These are phyloP conservation scores for Pseudocohnilembus persalinus DNA, from an alignment of 169 alveolate genomes.

Conservation along the genomic window DNA sequence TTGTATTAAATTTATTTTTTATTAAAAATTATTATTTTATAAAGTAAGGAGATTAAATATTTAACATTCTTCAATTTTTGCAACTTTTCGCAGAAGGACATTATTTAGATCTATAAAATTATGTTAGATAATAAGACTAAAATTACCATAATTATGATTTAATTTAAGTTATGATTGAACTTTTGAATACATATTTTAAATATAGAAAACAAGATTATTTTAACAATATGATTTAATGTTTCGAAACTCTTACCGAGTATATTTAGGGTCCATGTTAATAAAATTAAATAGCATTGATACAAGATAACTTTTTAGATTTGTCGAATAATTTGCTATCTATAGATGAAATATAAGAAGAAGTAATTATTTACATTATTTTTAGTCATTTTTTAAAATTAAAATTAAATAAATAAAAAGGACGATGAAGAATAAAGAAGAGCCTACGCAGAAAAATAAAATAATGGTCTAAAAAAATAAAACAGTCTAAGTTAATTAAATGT, in stretches of 20 bases:
- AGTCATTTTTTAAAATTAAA: background rate
- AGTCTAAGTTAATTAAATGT: too few species aligned
- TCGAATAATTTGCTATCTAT: conserved; percentile 33
- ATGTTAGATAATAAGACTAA: conserved; percentile 66
- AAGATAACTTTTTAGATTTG: conserved; percentile 47
- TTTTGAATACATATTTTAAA: conserved; percentile 23
- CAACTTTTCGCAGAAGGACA: conserved; percentile 82
- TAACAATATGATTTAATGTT: conserved; percentile 41
- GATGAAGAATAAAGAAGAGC: conserved; percentile 1
- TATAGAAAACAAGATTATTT: conserved; percentile 28
- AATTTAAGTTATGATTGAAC: conserved; percentile 39
- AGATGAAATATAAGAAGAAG: conserved; percentile 47
- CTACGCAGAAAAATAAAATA: background rate
- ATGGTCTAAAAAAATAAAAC: too few species aligned
- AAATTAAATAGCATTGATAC: conserved; percentile 74
- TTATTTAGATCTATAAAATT: conserved; percentile 65
- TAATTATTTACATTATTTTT: conserved; percentile 6
- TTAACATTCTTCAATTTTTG: conserved; percentile 59
- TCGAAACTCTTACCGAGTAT: conserved; percentile 76
- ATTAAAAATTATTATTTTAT: background rate
- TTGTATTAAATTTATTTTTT: too few species aligned
- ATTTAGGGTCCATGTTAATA: conserved; percentile 85
- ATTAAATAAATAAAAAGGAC: background rate
- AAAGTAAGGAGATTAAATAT: conserved; percentile 22
- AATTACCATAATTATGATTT: conserved; percentile 51